Evolutionary conservation across 768 basidiomycete genomes (phyloP), one percentile per base, ranked within the genome.

Genomic region (Chiua virens): DNA sequence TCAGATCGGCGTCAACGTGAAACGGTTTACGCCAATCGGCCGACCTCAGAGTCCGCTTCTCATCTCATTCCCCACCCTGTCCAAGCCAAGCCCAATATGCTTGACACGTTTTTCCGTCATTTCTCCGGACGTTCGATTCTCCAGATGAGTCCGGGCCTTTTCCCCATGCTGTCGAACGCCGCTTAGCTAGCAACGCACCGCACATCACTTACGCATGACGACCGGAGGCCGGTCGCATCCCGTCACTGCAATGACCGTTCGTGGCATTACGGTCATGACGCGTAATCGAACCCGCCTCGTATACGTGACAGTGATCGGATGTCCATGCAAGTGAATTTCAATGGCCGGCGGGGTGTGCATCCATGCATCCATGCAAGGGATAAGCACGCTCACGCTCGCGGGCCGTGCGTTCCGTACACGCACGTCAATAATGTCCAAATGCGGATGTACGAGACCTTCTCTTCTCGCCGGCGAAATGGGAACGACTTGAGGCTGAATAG

Each of bases 211-310:
- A 8, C 27, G 1, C 43, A 23, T 58, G 51, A 39, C 47, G n/a
- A 54, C 57, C 50, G 45, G 56, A 49, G 41, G 44, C 32, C 45
- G 32, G 18, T 30, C 25, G 15, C 22, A 42, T 21, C n/a, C n/a
- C 10, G 18, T 42, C 17, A 8, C 34, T 5, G 11, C 30, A 14
- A 30, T 30, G 13, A 30, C 15, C n/a, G 34, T 15, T 15, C 34
- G 34, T 27, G 8, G 5, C 8, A 15, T 3, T 5, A 17, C 7
- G 7, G 32, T 32, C 32, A 32, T 32, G 7, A 30, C 30, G 30
- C 13, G 30, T 14, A 11, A 30, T 30, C 30, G 34, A 34, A 34
- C 34, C 34, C 34, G 34, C 34, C 1, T 34, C 34, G 34, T 15
- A 8, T 34, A 34, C 34, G 32, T 34, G 8, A 34, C 32, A 11